phyloP scores from a whole-genome alignment of 176 grass and related monocot species.

The Coix lacrymajobi region DNA sequence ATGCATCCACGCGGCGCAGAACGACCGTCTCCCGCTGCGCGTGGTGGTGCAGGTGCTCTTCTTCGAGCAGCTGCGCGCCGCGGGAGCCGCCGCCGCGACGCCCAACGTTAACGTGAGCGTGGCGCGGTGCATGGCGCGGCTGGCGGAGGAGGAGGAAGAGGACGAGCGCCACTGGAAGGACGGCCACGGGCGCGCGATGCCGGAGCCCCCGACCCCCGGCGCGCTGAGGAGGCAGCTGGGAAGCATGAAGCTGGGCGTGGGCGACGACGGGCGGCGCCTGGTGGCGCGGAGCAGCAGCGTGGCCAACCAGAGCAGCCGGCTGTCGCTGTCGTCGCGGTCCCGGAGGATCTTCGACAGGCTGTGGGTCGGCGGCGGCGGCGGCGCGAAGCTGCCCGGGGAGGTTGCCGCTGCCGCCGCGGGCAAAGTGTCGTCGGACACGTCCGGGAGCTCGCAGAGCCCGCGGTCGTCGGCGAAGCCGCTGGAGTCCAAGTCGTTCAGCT shows the following conservation, averaged over 20 bases:
- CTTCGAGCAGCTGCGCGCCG: conserved; percentile 62
- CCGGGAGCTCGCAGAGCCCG: conserved; percentile 69
- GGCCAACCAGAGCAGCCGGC: conserved; percentile 41
- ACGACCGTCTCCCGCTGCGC: conserved; percentile 63
- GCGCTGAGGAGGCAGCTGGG: conserved; percentile 47
- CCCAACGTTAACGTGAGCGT: conserved; percentile 4
- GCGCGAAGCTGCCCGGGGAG: conserved; percentile 37
- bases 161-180: conserved; percentile 19
- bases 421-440: conserved; percentile 64
- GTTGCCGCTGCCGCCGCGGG: background rate
- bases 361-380: conserved; percentile 37
- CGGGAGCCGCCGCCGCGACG: background rate
- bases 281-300: conserved; percentile 23
- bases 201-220: conserved; percentile 3
- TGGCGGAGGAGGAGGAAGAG: background rate
- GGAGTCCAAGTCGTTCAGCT: conserved; percentile 41
- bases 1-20: conserved; percentile 74
- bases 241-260: conserved; percentile 32
- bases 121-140: conserved; percentile 17
- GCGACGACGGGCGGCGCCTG: conserved; percentile 37
- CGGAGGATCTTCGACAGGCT: conserved; percentile 70
- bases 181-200: background rate
- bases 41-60: conserved; percentile 71
- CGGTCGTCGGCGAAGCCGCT: conserved; percentile 47
- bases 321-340: conserved; percentile 57